phyloP scores from a whole-genome alignment of 306 rosid genomes.

The Coriaria nepalensis region DNA sequence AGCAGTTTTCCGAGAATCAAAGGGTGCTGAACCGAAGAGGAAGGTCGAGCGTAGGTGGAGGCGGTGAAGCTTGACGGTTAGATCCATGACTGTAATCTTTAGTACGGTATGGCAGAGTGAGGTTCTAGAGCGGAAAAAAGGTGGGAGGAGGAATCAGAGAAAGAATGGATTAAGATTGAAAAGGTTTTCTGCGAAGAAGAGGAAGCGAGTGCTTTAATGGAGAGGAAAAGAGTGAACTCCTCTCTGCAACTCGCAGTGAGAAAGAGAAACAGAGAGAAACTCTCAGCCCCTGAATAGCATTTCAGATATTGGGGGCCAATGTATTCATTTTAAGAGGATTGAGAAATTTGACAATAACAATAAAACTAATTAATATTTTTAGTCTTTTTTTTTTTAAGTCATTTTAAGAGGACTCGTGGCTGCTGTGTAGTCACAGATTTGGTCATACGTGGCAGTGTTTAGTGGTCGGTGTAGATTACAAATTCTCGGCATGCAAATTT shows the following conservation, averaged over 20 bases:
- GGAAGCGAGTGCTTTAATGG: constrained; percentile 1
- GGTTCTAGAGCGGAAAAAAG: background rate
- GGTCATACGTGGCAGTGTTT: no score
- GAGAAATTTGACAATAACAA: no score
- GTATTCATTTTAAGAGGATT: no score
- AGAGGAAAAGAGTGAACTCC: constrained; percentile 5
- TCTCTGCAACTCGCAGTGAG: background rate
- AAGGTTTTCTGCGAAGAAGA: background rate
- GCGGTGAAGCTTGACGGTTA: constrained; percentile 50
- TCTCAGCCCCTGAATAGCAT: background rate
- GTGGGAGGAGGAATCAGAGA: background rate
- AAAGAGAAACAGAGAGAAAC: background rate
- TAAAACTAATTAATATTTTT: no score
- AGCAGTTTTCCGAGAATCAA: constrained; percentile 29
- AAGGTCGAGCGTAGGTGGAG: constrained; percentile 52
- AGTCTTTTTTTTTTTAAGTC: no score
- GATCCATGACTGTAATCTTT: constrained; percentile 33
- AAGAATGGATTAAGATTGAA: background rate
- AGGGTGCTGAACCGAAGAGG: constrained; percentile 39
- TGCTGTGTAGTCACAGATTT: no score
- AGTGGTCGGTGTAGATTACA: no score
- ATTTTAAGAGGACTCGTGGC: no score
- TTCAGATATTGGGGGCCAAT: no score
- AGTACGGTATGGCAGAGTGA: no score
- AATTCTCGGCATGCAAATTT: no score